Conservation (phyloP, 179 eudicot genomes). For the Vitellaria paradoxa region DNA sequence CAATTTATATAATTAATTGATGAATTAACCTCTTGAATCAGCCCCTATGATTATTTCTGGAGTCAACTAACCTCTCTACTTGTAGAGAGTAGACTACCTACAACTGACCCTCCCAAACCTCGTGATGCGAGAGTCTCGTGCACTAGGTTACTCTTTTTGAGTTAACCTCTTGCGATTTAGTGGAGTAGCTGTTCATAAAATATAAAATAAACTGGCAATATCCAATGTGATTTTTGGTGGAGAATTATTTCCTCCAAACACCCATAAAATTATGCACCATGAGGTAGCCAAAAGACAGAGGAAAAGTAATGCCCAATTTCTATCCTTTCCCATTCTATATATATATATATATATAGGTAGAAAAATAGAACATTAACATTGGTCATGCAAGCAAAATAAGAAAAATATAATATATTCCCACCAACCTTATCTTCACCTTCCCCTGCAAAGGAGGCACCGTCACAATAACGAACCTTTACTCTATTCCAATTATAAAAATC, state of each 20-base stretch:
- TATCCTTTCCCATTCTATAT: too few relatives aligned
- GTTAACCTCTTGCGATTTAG: not conserved
- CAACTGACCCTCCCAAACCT: too few relatives aligned
- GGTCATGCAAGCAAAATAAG: not conserved
- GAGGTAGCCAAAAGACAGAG: not conserved
- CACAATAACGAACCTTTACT: constrained; percentile 87
- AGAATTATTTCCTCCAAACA: not conserved
- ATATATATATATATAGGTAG: not conserved
- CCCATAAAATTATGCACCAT: not conserved
- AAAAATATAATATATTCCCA: constrained; percentile 3
- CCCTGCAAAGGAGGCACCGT: constrained; percentile 91
- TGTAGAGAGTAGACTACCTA: too few relatives aligned
- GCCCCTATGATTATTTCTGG: too few relatives aligned
- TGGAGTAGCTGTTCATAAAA: not conserved
- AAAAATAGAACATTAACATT: not conserved
- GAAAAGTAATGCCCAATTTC: not conserved
- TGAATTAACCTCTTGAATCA: too few relatives aligned
- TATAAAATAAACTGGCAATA: not conserved
- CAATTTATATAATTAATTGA: not conserved
- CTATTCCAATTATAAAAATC: constrained; percentile 97
- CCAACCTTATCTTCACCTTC: constrained; percentile 77
- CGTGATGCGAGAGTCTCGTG: too few relatives aligned
- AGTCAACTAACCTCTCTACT: too few relatives aligned
- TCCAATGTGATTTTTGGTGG: not conserved
- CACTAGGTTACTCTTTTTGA: not conserved